Evolutionary conservation across 2,329 filamentous ascomycete species (phyloP).

Genomic region (Colletotrichum liriopes): DNA sequence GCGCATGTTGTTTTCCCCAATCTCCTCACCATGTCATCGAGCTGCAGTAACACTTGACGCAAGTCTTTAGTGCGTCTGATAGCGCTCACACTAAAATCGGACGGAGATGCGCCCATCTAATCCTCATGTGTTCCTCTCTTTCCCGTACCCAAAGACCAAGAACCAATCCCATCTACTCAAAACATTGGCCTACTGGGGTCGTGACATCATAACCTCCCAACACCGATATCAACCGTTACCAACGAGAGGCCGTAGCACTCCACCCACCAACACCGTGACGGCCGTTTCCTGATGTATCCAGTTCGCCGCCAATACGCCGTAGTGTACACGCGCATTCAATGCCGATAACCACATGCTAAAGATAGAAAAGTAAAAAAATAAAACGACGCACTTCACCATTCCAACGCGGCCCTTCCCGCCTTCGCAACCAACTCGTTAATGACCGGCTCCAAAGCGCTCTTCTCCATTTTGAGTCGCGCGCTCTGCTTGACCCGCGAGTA

Average conservation of each 20-base stretch:
- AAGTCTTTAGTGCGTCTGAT: slow-evolving; percentile 7
- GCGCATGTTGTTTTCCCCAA: neutral
- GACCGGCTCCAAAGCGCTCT: slow-evolving; percentile 51
- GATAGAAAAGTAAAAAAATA: neutral
- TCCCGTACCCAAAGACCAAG: neutral
- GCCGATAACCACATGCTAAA: neutral
- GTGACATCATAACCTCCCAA: slow-evolving; percentile 28
- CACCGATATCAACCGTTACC: neutral
- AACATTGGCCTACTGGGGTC: neutral
- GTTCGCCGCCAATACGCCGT: slow-evolving; percentile 1
- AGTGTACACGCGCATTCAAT: neutral
- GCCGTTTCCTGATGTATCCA: neutral
- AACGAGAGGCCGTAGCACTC: slow-evolving; percentile 13
- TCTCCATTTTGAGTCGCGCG: slow-evolving; percentile 62
- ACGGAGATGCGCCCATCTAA: slow-evolving; percentile 2
- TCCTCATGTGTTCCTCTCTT: neutral
- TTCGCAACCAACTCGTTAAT: slow-evolving; percentile 52
- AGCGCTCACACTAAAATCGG: neutral
- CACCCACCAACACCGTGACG: neutral
- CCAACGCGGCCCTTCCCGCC: slow-evolving; percentile 49
- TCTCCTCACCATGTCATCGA: slow-evolving; percentile 17
- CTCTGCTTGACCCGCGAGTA: slow-evolving; percentile 81
- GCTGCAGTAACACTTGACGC: neutral
- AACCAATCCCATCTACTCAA: slow-evolving; percentile 9
- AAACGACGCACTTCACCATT: slow-evolving; percentile 51